Conservation (phyloP, 2,329 filamentous ascomycete genomes). For the Alternaria hordeiaustralica region DNA sequence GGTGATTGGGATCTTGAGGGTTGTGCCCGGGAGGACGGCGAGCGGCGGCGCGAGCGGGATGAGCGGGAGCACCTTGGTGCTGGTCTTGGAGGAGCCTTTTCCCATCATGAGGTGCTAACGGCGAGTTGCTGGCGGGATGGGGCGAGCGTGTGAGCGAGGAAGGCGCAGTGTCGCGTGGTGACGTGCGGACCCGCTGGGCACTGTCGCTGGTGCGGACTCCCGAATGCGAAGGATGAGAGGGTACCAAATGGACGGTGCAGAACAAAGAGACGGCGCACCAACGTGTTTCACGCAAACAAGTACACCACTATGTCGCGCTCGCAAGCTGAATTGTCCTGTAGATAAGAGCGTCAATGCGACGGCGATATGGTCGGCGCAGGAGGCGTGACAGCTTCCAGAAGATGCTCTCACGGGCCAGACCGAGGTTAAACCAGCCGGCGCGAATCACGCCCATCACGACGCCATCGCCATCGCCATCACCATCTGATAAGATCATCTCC, state of each 20-base stretch:
- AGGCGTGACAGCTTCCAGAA: slow-evolving; percentile 25
- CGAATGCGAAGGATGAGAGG: not conserved
- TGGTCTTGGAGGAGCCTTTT: slow-evolving; percentile 43
- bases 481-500: slow-evolving; percentile 11
- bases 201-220: slow-evolving; percentile 11
- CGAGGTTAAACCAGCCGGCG: slow-evolving; percentile 17
- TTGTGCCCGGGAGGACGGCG: slow-evolving; percentile 84
- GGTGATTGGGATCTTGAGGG: slow-evolving; percentile 82
- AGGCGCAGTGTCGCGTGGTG: slow-evolving; percentile 11
- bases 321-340: not conserved
- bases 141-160: not conserved
- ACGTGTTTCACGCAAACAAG: not conserved
- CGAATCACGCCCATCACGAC: slow-evolving; percentile 4
- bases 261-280: not conserved
- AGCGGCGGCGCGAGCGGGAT: slow-evolving; percentile 81
- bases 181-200: slow-evolving; percentile 16
- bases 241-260: not conserved
- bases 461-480: not conserved
- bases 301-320: not conserved
- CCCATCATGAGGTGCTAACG: slow-evolving; percentile 35
- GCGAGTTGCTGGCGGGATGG: not conserved
- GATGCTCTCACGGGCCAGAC: slow-evolving; percentile 20
- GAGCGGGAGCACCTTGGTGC: slow-evolving; percentile 66
- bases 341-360: not conserved
- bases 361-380: not conserved